phyloP scores from a whole-genome alignment of 192 early-diverging fungal genomes.

The Spizellomyces punctatus region DNA sequence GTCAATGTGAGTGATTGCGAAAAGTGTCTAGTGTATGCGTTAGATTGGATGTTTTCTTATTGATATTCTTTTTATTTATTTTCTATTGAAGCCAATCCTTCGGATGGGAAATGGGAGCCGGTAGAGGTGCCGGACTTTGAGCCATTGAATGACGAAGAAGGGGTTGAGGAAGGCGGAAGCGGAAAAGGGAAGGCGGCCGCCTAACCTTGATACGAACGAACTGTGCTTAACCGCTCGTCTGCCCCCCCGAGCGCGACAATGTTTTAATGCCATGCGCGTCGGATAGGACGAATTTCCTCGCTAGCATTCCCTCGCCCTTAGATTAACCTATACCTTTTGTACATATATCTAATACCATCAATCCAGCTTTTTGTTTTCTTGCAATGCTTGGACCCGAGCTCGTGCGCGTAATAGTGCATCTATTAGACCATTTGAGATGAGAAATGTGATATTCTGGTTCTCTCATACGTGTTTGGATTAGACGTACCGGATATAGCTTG shows the following conservation, averaged over 20 bases:
- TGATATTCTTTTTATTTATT: neutral
- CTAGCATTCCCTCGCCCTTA: neutral
- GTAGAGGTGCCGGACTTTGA: slow-evolving; percentile 50
- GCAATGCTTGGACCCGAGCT: slow-evolving; percentile 26
- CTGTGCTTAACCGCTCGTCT: no score
- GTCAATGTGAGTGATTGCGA: slow-evolving; percentile 13
- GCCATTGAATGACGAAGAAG: slow-evolving; percentile 40
- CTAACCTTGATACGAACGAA: neutral
- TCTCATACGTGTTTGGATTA: no score
- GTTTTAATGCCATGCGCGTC: no score
- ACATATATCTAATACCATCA: neutral
- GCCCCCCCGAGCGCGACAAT: no score
- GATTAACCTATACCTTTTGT: slow-evolving; percentile 1
- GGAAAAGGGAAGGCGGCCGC: slow-evolving; percentile 42
- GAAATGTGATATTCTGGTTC: no score
- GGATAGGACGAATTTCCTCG: neutral
- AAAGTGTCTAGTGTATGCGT: no score
- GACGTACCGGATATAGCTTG: slow-evolving; percentile 6
- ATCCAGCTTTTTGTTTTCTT: neutral
- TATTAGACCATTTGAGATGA: neutral
- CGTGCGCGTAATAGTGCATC: slow-evolving; percentile 32
- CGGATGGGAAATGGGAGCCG: slow-evolving; percentile 46
- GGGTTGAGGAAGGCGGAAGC: slow-evolving; percentile 13
- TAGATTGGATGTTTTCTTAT: neutral
- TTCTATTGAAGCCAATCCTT: neutral